Conservation (phyloP, 768 basidiomycete species). For the Sarcodon sp. region DNA sequence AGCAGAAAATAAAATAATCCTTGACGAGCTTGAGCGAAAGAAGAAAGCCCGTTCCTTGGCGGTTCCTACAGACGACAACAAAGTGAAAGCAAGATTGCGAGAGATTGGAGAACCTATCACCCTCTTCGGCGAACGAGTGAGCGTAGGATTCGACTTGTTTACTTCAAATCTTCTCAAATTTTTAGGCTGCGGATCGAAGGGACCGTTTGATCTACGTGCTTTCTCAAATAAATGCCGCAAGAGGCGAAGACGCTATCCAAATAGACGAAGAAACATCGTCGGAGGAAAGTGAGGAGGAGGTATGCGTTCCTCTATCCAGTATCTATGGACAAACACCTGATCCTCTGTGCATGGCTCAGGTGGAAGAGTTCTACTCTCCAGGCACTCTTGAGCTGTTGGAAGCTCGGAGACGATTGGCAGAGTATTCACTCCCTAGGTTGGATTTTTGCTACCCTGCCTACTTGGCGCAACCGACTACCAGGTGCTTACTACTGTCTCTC, state of each 20-base stretch:
- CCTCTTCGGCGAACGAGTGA: constrained; percentile 90
- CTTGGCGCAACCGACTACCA: constrained; percentile 35
- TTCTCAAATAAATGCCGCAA: constrained; percentile 84
- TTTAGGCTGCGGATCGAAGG: constrained; percentile 85
- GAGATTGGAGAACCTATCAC: constrained; percentile 97
- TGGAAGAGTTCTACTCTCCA: constrained; percentile 93
- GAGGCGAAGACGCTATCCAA: constrained; percentile 69
- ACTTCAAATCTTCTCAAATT: constrained; percentile 7
- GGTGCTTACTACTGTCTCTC: constrained; percentile 62
- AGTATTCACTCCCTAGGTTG: constrained; percentile 93
- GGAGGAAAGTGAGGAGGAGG: constrained; percentile 72
- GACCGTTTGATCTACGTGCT: constrained; percentile 92
- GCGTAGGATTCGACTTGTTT: constrained; percentile 20
- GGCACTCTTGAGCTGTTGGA: constrained; percentile 81
- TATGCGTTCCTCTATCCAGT: constrained; percentile 14
- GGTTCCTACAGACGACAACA: constrained; percentile 93
- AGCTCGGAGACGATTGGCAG: constrained; percentile 76
- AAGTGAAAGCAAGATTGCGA: constrained; percentile 78
- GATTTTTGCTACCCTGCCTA: constrained; percentile 41
- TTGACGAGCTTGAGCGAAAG: constrained; percentile 96
- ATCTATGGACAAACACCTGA: not conserved
- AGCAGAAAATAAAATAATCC: constrained; percentile 73
- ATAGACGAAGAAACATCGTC: constrained; percentile 59
- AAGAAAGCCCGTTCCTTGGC: constrained; percentile 89
- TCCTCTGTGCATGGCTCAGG: constrained; percentile 26